These are phyloP conservation scores for Eremothecium coryli DNA, from an alignment of 1,139 yeast species.

Conservation along the genomic window DNA sequence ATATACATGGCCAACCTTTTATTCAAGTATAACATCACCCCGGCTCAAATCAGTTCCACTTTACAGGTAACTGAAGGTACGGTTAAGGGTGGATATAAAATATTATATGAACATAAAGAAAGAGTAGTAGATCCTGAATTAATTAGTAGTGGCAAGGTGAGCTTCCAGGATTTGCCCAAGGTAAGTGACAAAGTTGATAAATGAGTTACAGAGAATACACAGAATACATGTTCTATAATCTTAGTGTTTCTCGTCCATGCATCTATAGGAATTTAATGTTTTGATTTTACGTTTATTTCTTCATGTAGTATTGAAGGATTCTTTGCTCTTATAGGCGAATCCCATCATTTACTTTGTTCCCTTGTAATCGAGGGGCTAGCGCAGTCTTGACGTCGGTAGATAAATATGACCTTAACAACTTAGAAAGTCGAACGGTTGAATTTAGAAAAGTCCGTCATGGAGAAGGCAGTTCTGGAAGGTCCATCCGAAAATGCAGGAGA, in stretches of 20 bases:
- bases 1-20: conserved; percentile 85
- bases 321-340: too few species aligned
- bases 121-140: conserved; percentile 73
- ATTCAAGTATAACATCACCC: conserved; percentile 60
- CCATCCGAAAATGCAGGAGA: conserved; percentile 9
- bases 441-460: conserved; percentile 26
- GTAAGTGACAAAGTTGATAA: conserved; percentile 16
- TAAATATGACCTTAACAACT: too few species aligned
- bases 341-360: too few species aligned
- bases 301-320: too few species aligned
- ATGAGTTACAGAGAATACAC: conserved; percentile 2
- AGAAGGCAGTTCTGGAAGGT: conserved; percentile 21
- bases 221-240: too few species aligned
- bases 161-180: conserved; percentile 51
- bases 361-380: too few species aligned
- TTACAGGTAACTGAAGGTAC: conserved; percentile 99
- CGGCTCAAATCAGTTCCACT: conserved; percentile 78
- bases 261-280: too few species aligned
- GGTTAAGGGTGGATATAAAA: conserved; percentile 83
- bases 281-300: too few species aligned
- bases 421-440: conserved; percentile 11
- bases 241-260: too few species aligned
- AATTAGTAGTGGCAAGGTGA: conserved; percentile 63
- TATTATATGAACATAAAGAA: conserved; percentile 63
- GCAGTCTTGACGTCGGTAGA: too few species aligned